phyloP scores from a whole-genome alignment of 2,329 filamentous ascomycete species.

The Venturia aucupariae region DNA sequence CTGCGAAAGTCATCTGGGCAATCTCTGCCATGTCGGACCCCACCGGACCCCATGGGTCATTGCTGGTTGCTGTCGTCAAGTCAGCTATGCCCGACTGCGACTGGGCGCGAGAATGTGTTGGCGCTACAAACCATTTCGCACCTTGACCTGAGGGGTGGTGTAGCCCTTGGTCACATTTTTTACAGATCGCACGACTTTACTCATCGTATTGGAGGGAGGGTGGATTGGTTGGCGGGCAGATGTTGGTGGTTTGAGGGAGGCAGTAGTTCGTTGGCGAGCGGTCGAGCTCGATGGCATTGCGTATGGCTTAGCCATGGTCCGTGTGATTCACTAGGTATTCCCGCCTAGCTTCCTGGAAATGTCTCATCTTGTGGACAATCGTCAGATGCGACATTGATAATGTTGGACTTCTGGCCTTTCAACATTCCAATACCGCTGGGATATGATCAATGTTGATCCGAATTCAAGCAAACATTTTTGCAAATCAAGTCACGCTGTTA shows the following conservation, averaged over 20 bases:
- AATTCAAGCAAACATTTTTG: not conserved
- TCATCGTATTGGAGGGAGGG: conserved; percentile 53
- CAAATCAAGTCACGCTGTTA: not conserved
- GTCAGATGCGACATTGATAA: no score
- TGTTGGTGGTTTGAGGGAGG: not conserved
- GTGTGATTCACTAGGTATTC: not conserved
- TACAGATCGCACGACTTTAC: conserved; percentile 91
- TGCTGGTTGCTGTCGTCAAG: conserved; percentile 69
- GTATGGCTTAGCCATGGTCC: not conserved
- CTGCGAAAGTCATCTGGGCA: conserved; percentile 94
- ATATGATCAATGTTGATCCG: no score
- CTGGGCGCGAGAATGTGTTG: conserved; percentile 9
- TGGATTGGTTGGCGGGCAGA: not conserved
- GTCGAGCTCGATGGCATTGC: no score
- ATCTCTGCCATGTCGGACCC: conserved; percentile 99
- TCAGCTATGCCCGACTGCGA: not conserved
- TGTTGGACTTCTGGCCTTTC: no score
- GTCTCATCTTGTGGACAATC: no score
- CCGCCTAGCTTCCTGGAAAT: no score
- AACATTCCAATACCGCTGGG: no score
- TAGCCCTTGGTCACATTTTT: conserved; percentile 97
- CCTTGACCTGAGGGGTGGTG: conserved; percentile 15
- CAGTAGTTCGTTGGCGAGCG: not conserved
- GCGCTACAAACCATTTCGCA: conserved; percentile 24
- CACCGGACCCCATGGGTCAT: conserved; percentile 96